Conservation (phyloP, 2,329 filamentous ascomycete genomes). For the Penicillium sp. region DNA sequence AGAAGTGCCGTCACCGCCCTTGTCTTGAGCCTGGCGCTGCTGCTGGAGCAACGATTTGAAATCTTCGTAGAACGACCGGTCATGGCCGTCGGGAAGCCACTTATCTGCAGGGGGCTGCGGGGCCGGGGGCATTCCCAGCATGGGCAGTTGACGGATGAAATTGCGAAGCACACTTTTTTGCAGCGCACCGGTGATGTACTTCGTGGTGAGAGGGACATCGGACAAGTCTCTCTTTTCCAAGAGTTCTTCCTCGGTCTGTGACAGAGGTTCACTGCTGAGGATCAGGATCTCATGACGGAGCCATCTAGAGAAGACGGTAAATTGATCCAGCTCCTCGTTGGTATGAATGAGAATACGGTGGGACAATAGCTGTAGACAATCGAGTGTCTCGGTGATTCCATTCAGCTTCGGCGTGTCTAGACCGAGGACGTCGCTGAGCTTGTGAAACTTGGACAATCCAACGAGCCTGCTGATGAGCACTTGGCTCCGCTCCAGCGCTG, state of each 20-base stretch:
- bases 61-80: slow-evolving; percentile 42
- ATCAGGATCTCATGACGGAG: slow-evolving; percentile 76
- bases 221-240: slow-evolving; percentile 72
- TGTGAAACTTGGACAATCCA: slow-evolving; percentile 77
- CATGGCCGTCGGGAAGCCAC: slow-evolving; percentile 38
- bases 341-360: slow-evolving; percentile 68
- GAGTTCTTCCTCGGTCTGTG: slow-evolving; percentile 61
- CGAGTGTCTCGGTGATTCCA: slow-evolving; percentile 61
- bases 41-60: slow-evolving; percentile 51
- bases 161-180: slow-evolving; percentile 60
- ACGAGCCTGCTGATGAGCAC: slow-evolving; percentile 78
- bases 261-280: slow-evolving; percentile 60
- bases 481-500: slow-evolving; percentile 75
- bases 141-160: slow-evolving; percentile 47
- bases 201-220: slow-evolving; percentile 66
- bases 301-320: slow-evolving; percentile 76
- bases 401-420: slow-evolving; percentile 61
- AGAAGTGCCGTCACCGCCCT: slow-evolving; percentile 46
- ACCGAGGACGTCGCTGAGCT: slow-evolving; percentile 61
- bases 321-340: slow-evolving; percentile 73
- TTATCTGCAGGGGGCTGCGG: slow-evolving; percentile 42
- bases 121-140: slow-evolving; percentile 29
- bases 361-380: slow-evolving; percentile 68
- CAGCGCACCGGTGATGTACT: slow-evolving; percentile 71
- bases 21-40: slow-evolving; percentile 48